Percentiles rank a stretch among this genome's conserved stretches.
These are phyloP conservation scores for Ogataea hybrid DNA, from an alignment of 1,139 yeast species.

Conservation along the genomic window DNA sequence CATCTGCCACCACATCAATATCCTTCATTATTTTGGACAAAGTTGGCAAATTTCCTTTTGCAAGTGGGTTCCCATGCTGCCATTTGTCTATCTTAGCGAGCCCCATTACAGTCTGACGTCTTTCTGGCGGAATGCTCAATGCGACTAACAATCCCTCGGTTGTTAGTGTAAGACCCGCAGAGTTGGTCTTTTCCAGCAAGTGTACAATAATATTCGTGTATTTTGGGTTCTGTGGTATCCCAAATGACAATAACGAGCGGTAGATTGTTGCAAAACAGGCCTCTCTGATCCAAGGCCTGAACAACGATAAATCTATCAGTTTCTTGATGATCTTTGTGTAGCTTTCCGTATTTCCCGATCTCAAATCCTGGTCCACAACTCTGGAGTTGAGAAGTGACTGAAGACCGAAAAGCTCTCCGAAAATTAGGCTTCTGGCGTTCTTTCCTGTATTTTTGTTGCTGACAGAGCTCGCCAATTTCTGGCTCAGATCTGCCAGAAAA, in stretches of 20 bases:
- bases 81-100: constrained; percentile 43
- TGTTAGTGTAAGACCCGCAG: constrained; percentile 56
- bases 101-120: constrained; percentile 32
- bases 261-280: constrained; percentile 71
- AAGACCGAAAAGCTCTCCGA: constrained; percentile 84
- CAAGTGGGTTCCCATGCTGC: constrained; percentile 73
- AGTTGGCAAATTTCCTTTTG: constrained; percentile 59
- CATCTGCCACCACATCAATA: constrained; percentile 29
- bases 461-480: constrained; percentile 38
- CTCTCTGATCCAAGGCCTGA: constrained; percentile 86
- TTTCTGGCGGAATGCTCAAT: constrained; percentile 43
- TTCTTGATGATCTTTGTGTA: constrained; percentile 34
- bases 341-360: constrained; percentile 27
- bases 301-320: constrained; percentile 56
- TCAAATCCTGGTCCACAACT: constrained; percentile 37
- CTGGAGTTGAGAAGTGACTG: constrained; percentile 68
- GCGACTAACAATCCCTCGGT: constrained; percentile 82
- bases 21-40: constrained; percentile 69
- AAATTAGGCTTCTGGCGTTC: constrained; percentile 75
- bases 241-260: constrained; percentile 40
- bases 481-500: constrained; percentile 44
- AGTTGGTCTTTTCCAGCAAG: constrained; percentile 40
- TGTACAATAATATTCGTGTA: constrained; percentile 17
- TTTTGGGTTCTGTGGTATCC: constrained; percentile 5
- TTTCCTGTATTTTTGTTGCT: constrained; percentile 66